Evolutionary conservation across 208 protist genomes (phyloP).

Genomic region (Trypanosoma theileri): DNA sequence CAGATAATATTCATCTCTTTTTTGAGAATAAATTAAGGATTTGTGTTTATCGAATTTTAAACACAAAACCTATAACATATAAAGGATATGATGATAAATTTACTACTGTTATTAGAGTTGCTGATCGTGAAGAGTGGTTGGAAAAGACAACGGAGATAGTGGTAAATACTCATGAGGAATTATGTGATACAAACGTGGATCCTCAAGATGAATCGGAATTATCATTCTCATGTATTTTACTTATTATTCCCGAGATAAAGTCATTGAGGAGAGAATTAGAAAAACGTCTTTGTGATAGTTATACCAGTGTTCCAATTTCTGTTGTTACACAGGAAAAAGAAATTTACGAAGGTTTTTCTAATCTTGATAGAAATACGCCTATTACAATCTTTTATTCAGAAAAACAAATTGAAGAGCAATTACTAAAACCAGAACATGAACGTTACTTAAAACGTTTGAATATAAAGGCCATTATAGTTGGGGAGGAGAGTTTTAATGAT

Average conservation of each 20-base stretch:
- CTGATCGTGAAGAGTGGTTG: constrained; percentile 24
- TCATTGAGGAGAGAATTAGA: constrained; percentile 31
- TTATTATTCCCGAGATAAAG: constrained; percentile 37
- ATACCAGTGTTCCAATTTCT: constrained; percentile 51
- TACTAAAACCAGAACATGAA: constrained; percentile 33
- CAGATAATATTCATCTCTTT: constrained; percentile 51
- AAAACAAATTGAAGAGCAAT: constrained; percentile 41
- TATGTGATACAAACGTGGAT: constrained; percentile 27
- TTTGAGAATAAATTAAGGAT: constrained; percentile 46
- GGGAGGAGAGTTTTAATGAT: not conserved
- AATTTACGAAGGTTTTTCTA: constrained; percentile 12
- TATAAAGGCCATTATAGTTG: constrained; percentile 20
- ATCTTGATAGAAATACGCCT: constrained; percentile 21
- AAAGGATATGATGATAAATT: not conserved
- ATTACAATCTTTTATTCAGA: constrained; percentile 55
- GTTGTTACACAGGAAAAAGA: constrained; percentile 32
- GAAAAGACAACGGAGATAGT: constrained; percentile 27
- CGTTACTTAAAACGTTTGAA: constrained; percentile 17
- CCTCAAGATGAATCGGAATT: not conserved
- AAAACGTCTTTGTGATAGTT: constrained; percentile 51
- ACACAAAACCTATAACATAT: not conserved
- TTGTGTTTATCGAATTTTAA: constrained; percentile 28
- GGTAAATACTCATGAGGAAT: constrained; percentile 30
- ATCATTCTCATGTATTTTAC: constrained; percentile 33
- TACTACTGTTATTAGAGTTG: not conserved